Conservation (phyloP, 2,329 filamentous ascomycete genomes). For the Cladosporium velox region DNA sequence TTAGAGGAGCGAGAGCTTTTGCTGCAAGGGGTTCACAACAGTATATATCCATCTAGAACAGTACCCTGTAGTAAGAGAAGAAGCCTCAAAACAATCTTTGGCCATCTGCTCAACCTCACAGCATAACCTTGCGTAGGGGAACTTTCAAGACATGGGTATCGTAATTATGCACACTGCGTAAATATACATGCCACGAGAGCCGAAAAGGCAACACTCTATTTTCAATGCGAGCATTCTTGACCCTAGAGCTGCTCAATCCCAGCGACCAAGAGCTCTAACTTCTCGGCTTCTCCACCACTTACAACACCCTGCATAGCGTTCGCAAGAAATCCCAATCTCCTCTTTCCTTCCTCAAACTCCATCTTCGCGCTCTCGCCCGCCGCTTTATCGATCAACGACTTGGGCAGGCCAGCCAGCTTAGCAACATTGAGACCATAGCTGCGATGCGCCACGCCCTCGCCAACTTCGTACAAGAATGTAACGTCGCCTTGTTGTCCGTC, state of each 20-base stretch:
- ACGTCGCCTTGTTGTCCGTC: conserved; percentile 71
- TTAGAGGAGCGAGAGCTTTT: neutral
- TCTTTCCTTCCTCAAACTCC: conserved; percentile 69
- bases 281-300: conserved; percentile 27
- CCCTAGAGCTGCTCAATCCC: conserved; percentile 48
- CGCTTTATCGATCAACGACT: conserved; percentile 74
- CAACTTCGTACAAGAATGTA: conserved; percentile 92
- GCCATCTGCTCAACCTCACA: neutral
- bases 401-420: conserved; percentile 77
- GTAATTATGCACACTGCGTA: neutral
- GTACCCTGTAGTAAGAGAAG: neutral
- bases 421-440: conserved; percentile 96
- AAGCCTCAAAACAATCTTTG: neutral
- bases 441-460: conserved; percentile 85
- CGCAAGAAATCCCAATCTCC: conserved; percentile 55
- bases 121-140: neutral
- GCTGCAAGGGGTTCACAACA: neutral
- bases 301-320: neutral
- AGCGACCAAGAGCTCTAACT: conserved; percentile 43
- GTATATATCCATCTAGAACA: neutral
- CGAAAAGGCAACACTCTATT: neutral
- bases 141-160: neutral
- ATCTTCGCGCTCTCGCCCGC: conserved; percentile 76
- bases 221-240: neutral
- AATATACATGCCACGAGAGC: neutral